Conservation (phyloP, 1,284 basidiomycete species). For the Heimioporus retisporus region DNA sequence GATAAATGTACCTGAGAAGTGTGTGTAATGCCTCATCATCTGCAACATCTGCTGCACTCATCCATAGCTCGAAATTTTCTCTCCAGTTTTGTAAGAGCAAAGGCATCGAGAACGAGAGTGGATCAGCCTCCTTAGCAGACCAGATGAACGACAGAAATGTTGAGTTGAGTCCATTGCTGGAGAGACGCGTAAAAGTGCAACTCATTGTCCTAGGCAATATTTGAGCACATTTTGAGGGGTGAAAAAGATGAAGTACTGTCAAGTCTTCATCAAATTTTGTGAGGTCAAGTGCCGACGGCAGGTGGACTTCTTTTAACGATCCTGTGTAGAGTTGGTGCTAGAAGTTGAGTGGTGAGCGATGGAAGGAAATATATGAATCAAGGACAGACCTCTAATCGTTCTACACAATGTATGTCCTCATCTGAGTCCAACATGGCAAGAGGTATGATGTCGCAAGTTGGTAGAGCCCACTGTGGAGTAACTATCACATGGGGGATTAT, state of each 20-base stretch:
- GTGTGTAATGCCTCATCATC: slow-evolving; percentile 78
- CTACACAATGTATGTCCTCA: slow-evolving; percentile 43
- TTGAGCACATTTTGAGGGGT: slow-evolving; percentile 12
- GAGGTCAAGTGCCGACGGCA: slow-evolving; percentile 71
- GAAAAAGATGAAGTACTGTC: slow-evolving; percentile 48
- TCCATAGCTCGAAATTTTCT: slow-evolving; percentile 73
- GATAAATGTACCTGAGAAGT: slow-evolving; percentile 75
- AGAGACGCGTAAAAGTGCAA: slow-evolving; percentile 80
- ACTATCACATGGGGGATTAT: too few relatives aligned
- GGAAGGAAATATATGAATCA: background rate
- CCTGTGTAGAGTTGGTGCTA: slow-evolving; percentile 81
- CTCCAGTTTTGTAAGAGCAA: slow-evolving; percentile 85
- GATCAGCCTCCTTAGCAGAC: slow-evolving; percentile 70
- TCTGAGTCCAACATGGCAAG: slow-evolving; percentile 22
- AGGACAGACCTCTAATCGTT: slow-evolving; percentile 56
- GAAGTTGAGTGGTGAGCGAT: background rate
- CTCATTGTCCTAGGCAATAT: slow-evolving; percentile 65
- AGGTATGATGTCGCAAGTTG: too few relatives aligned
- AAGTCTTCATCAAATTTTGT: slow-evolving; percentile 70
- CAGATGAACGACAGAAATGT: slow-evolving; percentile 78
- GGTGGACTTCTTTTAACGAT: slow-evolving; percentile 75
- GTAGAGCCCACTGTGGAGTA: too few relatives aligned
- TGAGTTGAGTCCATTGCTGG: slow-evolving; percentile 81
- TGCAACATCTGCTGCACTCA: slow-evolving; percentile 59
- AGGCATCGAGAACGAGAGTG: slow-evolving; percentile 82